A percentile compares a stretch with the other conserved stretches of the same genome.
These are phyloP conservation scores for Eruca vesicaria DNA, from an alignment of 441 rosid species.

Conservation along the genomic window DNA sequence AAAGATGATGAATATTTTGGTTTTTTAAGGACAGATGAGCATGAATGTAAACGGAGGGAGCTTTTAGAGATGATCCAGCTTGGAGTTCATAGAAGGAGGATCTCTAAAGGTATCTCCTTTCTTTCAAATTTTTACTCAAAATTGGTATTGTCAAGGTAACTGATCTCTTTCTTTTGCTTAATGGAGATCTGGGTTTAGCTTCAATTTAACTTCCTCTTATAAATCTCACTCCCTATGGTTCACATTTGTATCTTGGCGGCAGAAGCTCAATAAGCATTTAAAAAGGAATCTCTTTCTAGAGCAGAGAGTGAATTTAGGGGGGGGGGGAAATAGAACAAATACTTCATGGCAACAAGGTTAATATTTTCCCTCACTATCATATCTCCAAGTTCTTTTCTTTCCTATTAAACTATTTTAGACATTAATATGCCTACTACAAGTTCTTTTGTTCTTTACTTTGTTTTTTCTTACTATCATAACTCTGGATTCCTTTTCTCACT, in stretches of 20 bases:
- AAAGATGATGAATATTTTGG: too few species aligned
- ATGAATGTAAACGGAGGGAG: too few species aligned
- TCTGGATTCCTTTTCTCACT: background rate
- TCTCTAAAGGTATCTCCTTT: background rate
- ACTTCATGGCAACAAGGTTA: constrained; percentile 74
- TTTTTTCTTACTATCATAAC: background rate
- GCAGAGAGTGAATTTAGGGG: constrained; percentile 81
- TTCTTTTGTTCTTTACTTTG: too few species aligned
- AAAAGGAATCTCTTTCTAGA: constrained; percentile 78
- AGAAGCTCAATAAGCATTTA: constrained; percentile 98
- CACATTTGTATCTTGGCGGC: constrained; percentile 72
- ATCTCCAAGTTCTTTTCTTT: constrained; percentile 1
- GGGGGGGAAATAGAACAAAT: constrained; percentile 75
- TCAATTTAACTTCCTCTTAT: constrained; percentile 12
- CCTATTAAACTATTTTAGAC: constrained; percentile 19
- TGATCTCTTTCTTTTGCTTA: constrained; percentile 12
- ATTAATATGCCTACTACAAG: too few species aligned
- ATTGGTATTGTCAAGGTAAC: constrained; percentile 51
- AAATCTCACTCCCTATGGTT: constrained; percentile 21
- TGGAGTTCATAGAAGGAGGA: too few species aligned
- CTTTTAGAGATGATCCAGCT: background rate
- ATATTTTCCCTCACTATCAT: constrained; percentile 31
- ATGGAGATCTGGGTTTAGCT: constrained; percentile 2
- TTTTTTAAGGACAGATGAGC: too few species aligned
- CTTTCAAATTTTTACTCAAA: background rate